Conservation (phyloP, 164 flowering plant genomes). For the Stephania cephalantha region DNA sequence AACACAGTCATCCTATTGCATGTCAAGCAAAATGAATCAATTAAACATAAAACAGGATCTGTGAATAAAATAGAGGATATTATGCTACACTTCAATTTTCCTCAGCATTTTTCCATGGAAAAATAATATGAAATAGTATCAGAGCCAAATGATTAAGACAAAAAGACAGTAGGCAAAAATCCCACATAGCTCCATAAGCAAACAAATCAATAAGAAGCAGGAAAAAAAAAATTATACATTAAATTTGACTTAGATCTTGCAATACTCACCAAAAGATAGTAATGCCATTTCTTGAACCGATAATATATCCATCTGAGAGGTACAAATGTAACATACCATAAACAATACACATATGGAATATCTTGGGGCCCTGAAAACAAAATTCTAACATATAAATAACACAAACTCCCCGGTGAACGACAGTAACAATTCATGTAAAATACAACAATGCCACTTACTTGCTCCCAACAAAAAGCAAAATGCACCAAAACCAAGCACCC, state of each 20-base stretch:
- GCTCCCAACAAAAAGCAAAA: constrained; percentile 88
- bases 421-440: not conserved
- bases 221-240: not conserved
- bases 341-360: constrained; percentile 81
- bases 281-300: constrained; percentile 97
- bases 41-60: not conserved
- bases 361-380: constrained; percentile 77
- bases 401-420: not conserved
- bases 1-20: not conserved
- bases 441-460: constrained; percentile 43
- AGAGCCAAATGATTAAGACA: not conserved
- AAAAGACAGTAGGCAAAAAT: not conserved
- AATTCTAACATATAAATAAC: constrained; percentile 9
- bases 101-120: not conserved
- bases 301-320: constrained; percentile 97
- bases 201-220: not conserved
- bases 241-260: not conserved
- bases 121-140: not conserved
- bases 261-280: constrained; percentile 83
- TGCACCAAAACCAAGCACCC: constrained; percentile 90
- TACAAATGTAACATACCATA: constrained; percentile 78
- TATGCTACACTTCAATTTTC: not conserved
- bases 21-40: not conserved
- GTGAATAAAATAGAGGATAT: not conserved
- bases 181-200: not conserved